Evolutionary conservation across 805 yeast genomes (phyloP), one percentile per base, ranked within the genome.

Genomic region (Starmerella sirachaensis): DNA sequence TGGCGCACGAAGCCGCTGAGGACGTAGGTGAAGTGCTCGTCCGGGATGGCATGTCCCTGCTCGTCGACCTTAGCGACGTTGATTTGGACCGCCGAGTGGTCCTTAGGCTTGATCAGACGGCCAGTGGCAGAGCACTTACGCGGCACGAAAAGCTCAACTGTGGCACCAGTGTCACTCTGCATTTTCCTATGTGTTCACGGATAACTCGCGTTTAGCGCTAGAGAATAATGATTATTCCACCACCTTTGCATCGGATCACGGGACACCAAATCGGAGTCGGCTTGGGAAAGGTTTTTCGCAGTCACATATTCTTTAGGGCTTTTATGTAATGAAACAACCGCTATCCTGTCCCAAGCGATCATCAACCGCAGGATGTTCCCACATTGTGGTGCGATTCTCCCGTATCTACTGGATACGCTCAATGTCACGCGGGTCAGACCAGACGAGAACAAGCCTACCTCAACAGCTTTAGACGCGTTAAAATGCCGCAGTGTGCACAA

Each of bases 111-210:
- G 79, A 91, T 86, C 74, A 91, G 85, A 77, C 96, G 85, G 94
- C 85, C 86, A 72, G 98, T 85, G 65, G 98, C 98, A 72, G 98
- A 91, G 78, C 98, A 91, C 77, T 91, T 91, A 80, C 98, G 84
- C 76, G 98, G 98, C 71, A 88, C 93, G 93, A 91, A 91, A 72
- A 91, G 85, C 79, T 91, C 98, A 71, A 91, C 96, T 96, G 83
- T 45, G 63, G 85, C 93, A 71, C 98, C 97, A 76, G 83, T 85
- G 70, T 91, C 97, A 98, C 91, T 88, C 80, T 88, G 97, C 98
- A 88, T 88, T 64, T 84, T 45, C 24, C 41, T 14, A 30, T 22
- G 13, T 29, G 6, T 29, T 29, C n/a, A 12, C 28, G n/a, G n/a
- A n/a, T n/a, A n/a, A n/a, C n/a, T n/a, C n/a, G n/a, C n/a, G n/a